Evolutionary conservation across 2,329 filamentous ascomycete species (phyloP), one percentile per base, ranked within the genome.

Genomic region (Penicillium brevicompactum): DNA sequence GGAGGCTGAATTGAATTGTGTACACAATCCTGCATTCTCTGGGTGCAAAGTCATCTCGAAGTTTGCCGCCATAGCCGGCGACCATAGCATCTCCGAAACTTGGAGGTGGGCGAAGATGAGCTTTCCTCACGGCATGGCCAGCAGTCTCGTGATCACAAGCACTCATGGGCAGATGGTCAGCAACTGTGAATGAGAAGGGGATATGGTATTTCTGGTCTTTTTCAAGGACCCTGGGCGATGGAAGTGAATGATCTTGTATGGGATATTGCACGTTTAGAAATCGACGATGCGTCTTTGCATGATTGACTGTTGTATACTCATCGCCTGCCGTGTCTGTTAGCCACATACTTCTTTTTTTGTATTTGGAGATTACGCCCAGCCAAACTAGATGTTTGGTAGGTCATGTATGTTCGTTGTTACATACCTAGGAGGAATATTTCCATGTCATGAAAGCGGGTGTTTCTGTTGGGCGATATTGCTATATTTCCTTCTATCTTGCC

Each of bases 81-180:
- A 62, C 47, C 10, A 43, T 55, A 9, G 60, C 49, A 34, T 57
- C 58, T 6, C 60, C 60, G 40, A 58, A 58, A 43, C 58, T 60
- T 16, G 60, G 60, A 11, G 60, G 58, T 8, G 52, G 55, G 24
- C 58, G 60, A 10, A 62, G 53, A 42, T 62, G 60, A 14, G 51
- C 50, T 44, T 46, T 22, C n/a, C n/a, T 37, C 34, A 37, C 34
- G 4, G 11, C 34, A n/a, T 37, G 34, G 34, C 34, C n/a, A n/a
- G 34, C 14, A n/a, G 34, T 37, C 11, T 37, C 34, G n/a, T 37
- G 34, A n/a, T 37, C 34, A 37, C 34, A 37, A 7, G 34, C 13
- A n/a, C 34, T 37, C 34, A n/a, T 2, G 7, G 34, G 34, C n/a
- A 37, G n/a, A 16, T 37, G 34, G n/a, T 37, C 34, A 37, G 34